These are phyloP conservation scores for Diplodia corticola DNA, from an alignment of 2,329 filamentous ascomycete genomes.

Conservation along the genomic window DNA sequence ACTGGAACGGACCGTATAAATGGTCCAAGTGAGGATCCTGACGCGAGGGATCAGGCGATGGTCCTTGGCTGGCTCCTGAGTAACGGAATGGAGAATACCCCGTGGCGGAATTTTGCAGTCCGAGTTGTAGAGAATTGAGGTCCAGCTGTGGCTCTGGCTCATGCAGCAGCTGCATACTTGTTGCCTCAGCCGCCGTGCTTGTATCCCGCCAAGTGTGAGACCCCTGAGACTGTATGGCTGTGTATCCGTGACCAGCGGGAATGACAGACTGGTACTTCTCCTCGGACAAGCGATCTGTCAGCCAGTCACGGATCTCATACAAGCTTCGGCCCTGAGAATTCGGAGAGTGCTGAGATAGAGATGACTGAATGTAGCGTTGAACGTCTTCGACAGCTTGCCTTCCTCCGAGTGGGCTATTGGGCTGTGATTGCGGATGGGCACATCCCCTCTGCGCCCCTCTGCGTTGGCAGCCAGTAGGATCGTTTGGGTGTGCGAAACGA, in stretches of 20 bases:
- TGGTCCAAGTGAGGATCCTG: too few species aligned
- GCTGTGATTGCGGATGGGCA: too few species aligned
- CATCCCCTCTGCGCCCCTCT: not conserved
- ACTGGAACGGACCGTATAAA: not conserved
- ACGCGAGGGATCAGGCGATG: too few species aligned
- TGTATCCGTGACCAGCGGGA: not conserved
- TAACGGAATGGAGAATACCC: not conserved
- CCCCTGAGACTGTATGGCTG: not conserved
- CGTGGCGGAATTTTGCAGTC: not conserved
- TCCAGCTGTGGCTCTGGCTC: too few species aligned
- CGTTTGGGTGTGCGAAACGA: not conserved
- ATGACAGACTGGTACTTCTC: not conserved
- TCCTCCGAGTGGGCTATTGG: not conserved
- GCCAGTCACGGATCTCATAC: not conserved
- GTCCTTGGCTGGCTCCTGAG: not conserved
- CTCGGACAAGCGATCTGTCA: not conserved
- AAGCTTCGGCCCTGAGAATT: accelerated
- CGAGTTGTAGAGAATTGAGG: too few species aligned
- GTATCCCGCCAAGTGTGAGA: not conserved
- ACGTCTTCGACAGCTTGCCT: not conserved
- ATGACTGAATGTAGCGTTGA: not conserved
- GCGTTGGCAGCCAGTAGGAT: not conserved
- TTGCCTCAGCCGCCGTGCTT: too few species aligned
- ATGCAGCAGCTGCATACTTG: not conserved
- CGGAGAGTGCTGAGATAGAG: not conserved